These are phyloP conservation scores for Marasmius fiardii DNA, from an alignment of 1,284 basidiomycete species.

Conservation along the genomic window DNA sequence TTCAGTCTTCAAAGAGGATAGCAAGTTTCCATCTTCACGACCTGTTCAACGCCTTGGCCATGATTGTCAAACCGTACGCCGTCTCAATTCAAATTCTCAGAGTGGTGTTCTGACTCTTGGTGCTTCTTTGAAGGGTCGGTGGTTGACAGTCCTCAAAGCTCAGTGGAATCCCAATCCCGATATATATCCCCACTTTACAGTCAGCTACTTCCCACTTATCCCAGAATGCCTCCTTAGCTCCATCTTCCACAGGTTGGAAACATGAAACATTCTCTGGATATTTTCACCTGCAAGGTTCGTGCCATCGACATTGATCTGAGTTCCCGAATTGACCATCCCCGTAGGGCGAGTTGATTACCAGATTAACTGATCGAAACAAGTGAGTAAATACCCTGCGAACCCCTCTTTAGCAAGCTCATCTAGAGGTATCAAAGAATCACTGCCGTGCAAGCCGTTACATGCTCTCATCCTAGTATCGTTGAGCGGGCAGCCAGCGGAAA, in stretches of 20 bases:
- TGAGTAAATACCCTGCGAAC: slow-evolving; percentile 25
- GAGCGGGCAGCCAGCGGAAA: slow-evolving; percentile 75
- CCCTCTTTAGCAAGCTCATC: slow-evolving; percentile 4
- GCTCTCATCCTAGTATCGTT: slow-evolving; percentile 72
- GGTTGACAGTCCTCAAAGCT: slow-evolving; percentile 72
- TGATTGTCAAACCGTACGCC: slow-evolving; percentile 71
- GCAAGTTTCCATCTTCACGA: slow-evolving; percentile 52
- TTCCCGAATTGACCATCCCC: slow-evolving; percentile 2
- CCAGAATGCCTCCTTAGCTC: neutral
- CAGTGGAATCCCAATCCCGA: slow-evolving; percentile 76
- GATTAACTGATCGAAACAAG: slow-evolving; percentile 54
- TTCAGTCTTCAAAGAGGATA: slow-evolving; percentile 38
- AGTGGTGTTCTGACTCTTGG: neutral
- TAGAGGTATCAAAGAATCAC: slow-evolving; percentile 50
- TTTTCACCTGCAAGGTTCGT: slow-evolving; percentile 64
- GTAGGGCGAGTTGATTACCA: slow-evolving; percentile 65
- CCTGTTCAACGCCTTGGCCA: slow-evolving; percentile 63
- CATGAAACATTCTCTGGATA: slow-evolving; percentile 72
- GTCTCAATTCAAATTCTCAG: neutral
- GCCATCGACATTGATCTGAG: neutral
- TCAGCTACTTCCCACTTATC: slow-evolving; percentile 28
- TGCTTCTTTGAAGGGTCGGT: slow-evolving; percentile 54
- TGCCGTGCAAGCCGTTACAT: slow-evolving; percentile 81
- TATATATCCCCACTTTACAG: slow-evolving; percentile 77
- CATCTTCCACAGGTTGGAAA: slow-evolving; percentile 54